These are phyloP conservation scores for Penicillium salamii DNA, from an alignment of 495 filamentous ascomycete species.

Conservation along the genomic window DNA sequence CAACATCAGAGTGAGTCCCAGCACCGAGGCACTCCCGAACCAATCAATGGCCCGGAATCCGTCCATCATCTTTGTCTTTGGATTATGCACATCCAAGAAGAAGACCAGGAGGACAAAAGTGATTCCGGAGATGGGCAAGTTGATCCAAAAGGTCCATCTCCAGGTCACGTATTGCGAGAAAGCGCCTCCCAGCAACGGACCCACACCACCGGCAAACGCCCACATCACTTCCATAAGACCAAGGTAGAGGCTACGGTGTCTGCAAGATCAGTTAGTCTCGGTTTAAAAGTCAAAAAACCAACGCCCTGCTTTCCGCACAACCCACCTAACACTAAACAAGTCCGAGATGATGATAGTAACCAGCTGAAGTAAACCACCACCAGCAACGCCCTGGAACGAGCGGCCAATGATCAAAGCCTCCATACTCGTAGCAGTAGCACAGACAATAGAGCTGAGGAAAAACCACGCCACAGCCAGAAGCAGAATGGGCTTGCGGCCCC, in stretches of 20 bases:
- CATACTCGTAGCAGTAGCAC: slow-evolving; percentile 49
- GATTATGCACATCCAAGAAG: slow-evolving; percentile 60
- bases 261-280: slow-evolving; percentile 9
- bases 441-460: slow-evolving; percentile 43
- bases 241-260: slow-evolving; percentile 50
- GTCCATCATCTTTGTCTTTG: slow-evolving; percentile 50
- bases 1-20: slow-evolving; percentile 72
- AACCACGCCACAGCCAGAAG: slow-evolving; percentile 45
- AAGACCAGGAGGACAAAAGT: slow-evolving; percentile 57
- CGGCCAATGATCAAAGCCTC: slow-evolving; percentile 53
- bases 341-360: slow-evolving; percentile 55
- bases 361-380: slow-evolving; percentile 52
- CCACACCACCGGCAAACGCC: slow-evolving; percentile 56
- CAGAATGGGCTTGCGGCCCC: slow-evolving; percentile 56
- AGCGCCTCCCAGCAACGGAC: slow-evolving; percentile 66
- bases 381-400: slow-evolving; percentile 54
- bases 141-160: slow-evolving; percentile 74
- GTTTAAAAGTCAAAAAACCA: too few species aligned
- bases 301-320: too few species aligned
- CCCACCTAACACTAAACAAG: slow-evolving; percentile 56
- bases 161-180: slow-evolving; percentile 62
- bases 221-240: slow-evolving; percentile 55
- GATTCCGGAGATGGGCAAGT: slow-evolving; percentile 58
- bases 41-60: slow-evolving; percentile 79
- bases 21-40: slow-evolving; percentile 65